These are phyloP conservation scores for Wickerhamomyces chaumierensis DNA, from an alignment of 805 yeast species.

Conservation along the genomic window DNA sequence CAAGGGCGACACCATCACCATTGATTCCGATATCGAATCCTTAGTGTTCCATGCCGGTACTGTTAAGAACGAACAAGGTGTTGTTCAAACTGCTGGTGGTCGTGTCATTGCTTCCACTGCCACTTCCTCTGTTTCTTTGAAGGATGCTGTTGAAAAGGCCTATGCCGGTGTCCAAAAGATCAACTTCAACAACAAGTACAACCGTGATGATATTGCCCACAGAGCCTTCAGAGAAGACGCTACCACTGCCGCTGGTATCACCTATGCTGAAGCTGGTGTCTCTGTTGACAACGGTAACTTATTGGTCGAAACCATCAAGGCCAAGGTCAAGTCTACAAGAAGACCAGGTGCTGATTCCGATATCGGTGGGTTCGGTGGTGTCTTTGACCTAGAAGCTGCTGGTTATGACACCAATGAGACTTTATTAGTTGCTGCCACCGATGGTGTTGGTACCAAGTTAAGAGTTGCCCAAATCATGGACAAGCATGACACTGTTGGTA, in stretches of 20 bases:
- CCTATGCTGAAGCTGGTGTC: slow-evolving; percentile 95
- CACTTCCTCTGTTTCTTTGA: slow-evolving; percentile 50
- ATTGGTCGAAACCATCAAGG: slow-evolving; percentile 83
- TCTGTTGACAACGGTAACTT: slow-evolving; percentile 92
- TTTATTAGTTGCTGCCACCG: slow-evolving; percentile 94
- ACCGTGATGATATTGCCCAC: slow-evolving; percentile 91
- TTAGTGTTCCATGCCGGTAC: slow-evolving; percentile 96
- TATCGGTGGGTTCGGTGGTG: slow-evolving; percentile 98
- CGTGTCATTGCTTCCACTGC: slow-evolving; percentile 95
- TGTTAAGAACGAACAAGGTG: slow-evolving; percentile 33
- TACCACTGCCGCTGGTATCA: slow-evolving; percentile 36
- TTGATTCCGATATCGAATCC: slow-evolving; percentile 40
- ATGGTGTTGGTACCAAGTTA: slow-evolving; percentile 97
- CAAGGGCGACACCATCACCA: slow-evolving; percentile 77
- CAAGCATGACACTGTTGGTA: slow-evolving; percentile 95
- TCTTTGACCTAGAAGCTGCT: slow-evolving; percentile 80
- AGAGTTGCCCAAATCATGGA: slow-evolving; percentile 85
- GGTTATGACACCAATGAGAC: slow-evolving; percentile 71
- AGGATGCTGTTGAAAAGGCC: slow-evolving; percentile 76
- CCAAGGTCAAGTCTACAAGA: slow-evolving; percentile 81
- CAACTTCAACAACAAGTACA: slow-evolving; percentile 63
- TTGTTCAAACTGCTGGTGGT: slow-evolving; percentile 83
- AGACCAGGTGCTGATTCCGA: slow-evolving; percentile 97
- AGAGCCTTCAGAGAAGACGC: slow-evolving; percentile 67
- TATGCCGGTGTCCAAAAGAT: slow-evolving; percentile 77